phyloP scores from a whole-genome alignment of 352 stramenopile genomes.

The Plasmopara viticola region DNA sequence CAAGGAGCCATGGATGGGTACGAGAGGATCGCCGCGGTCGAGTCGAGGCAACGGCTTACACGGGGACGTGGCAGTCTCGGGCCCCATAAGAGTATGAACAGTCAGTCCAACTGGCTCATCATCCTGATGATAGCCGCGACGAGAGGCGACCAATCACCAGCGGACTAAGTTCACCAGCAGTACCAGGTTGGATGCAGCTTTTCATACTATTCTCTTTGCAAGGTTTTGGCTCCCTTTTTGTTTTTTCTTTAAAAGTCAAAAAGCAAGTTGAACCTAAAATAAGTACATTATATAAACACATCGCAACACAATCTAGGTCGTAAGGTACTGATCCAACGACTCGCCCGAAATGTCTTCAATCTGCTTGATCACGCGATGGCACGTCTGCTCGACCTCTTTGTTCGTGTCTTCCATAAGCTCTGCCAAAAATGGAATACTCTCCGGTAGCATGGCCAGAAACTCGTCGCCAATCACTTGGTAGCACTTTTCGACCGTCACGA shows the following conservation, averaged over 20 bases:
- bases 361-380: conserved; percentile 84
- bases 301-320: conserved; percentile 24
- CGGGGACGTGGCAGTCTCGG: conserved; percentile 8
- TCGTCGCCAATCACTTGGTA: conserved; percentile 85
- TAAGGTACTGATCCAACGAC: conserved; percentile 85
- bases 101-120: neutral
- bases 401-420: conserved; percentile 87
- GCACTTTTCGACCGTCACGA: conserved; percentile 81
- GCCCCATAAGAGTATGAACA: conserved; percentile 13
- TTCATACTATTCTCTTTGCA: no score
- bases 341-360: conserved; percentile 88
- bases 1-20: conserved; percentile 4
- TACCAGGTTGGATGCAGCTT: no score
- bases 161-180: neutral
- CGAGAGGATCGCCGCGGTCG: conserved; percentile 15
- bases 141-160: conserved; percentile 8
- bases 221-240: no score
- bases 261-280: no score
- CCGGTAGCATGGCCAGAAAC: conserved; percentile 83
- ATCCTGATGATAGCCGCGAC: conserved; percentile 16
- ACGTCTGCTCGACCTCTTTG: conserved; percentile 74
- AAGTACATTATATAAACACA: no score
- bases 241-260: no score
- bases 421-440: conserved; percentile 85
- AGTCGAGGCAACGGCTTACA: conserved; percentile 16